These are phyloP conservation scores for Sideroxylon spinosum DNA, from an alignment of 179 eudicot species.

Conservation along the genomic window DNA sequence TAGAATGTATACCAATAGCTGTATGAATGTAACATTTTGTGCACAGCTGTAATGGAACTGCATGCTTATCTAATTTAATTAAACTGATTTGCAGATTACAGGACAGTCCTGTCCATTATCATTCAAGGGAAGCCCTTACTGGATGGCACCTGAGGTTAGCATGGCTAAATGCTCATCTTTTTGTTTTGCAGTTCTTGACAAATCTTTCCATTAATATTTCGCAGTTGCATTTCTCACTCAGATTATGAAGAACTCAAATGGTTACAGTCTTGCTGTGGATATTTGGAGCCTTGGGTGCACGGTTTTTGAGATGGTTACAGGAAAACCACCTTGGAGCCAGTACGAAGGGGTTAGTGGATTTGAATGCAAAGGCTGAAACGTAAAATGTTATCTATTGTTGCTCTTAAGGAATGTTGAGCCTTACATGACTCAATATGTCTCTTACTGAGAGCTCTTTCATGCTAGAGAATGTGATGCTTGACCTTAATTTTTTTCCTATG, in stretches of 20 bases:
- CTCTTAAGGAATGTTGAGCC: neutral
- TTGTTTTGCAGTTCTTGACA: neutral
- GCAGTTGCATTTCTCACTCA: slow-evolving; percentile 22
- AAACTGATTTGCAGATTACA: slow-evolving; percentile 46
- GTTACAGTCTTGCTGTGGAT: slow-evolving; percentile 77
- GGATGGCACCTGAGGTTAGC: slow-evolving; percentile 95
- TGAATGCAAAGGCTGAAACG: neutral
- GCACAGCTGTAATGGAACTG: neutral
- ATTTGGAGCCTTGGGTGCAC: slow-evolving; percentile 97
- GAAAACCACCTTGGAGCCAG: slow-evolving; percentile 91
- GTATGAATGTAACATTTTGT: neutral
- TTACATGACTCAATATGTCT: neutral
- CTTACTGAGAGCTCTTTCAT: neutral
- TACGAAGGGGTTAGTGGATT: slow-evolving; percentile 75
- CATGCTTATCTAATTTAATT: neutral
- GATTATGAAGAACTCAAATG: slow-evolving; percentile 72
- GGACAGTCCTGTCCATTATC: slow-evolving; percentile 83
- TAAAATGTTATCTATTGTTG: neutral
- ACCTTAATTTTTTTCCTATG: slow-evolving; percentile 7
- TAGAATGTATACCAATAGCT: neutral
- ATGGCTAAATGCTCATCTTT: neutral
- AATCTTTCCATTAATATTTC: slow-evolving; percentile 6
- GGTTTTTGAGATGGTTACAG: slow-evolving; percentile 79
- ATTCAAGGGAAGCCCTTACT: slow-evolving; percentile 82
- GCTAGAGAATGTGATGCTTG: slow-evolving; percentile 3